Percentiles rank a stretch among this genome's conserved stretches.
Conservation (phyloP, 257 asterid genomes). For the Cordia subcordata region DNA sequence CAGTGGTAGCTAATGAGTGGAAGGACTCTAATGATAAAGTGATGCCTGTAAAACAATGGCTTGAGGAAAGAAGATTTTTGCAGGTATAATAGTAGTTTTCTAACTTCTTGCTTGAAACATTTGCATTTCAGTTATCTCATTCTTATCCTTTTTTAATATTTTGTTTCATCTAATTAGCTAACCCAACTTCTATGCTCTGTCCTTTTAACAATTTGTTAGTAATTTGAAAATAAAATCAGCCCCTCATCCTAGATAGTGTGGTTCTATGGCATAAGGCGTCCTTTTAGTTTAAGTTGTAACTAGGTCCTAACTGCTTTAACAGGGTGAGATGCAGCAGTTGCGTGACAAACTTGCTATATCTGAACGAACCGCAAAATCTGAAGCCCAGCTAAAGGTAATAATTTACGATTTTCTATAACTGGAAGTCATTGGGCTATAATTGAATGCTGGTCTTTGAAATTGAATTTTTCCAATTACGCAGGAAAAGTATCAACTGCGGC, state of each 20-base stretch:
- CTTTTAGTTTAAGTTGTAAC: not conserved
- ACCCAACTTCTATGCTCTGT: not conserved
- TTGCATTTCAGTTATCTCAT: not conserved
- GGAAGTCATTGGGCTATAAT: not conserved
- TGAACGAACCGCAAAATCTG: conserved; percentile 85
- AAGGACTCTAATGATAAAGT: conserved; percentile 96
- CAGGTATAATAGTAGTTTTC: conserved; percentile 46
- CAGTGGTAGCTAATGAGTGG: conserved; percentile 99
- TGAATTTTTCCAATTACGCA: conserved; percentile 24
- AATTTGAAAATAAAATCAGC: not conserved
- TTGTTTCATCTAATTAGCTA: not conserved
- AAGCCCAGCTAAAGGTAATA: conserved; percentile 83
- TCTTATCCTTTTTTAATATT: not conserved
- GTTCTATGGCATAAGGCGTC: not conserved
- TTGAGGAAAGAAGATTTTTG: conserved; percentile 87
- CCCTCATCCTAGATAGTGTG: not conserved
- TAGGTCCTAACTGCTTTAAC: conserved; percentile 17
- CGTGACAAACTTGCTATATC: conserved; percentile 84
- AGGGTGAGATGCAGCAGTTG: conserved; percentile 98
- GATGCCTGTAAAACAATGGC: conserved; percentile 99
- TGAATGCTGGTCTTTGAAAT: not conserved
- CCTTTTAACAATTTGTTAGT: conserved; percentile 1
- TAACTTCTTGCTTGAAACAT: conserved; percentile 1
- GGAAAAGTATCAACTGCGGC: conserved; percentile 83
- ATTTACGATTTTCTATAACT: conserved; percentile 10